Evolutionary conservation across 805 yeast species (phyloP).

Genomic region (Spathaspora sp.): DNA sequence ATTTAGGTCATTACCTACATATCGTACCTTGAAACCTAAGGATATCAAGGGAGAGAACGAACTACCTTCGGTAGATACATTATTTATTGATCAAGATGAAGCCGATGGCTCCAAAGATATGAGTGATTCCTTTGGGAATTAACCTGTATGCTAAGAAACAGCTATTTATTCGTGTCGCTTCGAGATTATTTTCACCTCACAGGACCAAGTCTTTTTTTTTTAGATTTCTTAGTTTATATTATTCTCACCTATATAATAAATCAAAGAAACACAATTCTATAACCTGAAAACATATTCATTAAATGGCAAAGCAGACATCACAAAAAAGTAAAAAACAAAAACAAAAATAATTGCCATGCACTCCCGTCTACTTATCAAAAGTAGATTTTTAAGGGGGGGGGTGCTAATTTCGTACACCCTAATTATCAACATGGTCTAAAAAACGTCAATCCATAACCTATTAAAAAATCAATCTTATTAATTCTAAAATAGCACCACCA

Average conservation of each 20-base stretch:
- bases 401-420: not conserved
- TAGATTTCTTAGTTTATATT: not conserved
- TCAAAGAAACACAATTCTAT: not conserved
- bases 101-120: conserved; percentile 4
- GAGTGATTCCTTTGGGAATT: not conserved
- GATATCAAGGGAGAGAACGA: not conserved
- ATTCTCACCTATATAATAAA: not conserved
- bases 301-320: not conserved
- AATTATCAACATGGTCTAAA: not conserved
- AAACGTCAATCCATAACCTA: not conserved
- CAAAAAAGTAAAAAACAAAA: not conserved
- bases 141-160: no score
- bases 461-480: conserved; percentile 53
- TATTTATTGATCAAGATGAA: conserved; percentile 7
- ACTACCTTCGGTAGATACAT: not conserved
- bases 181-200: not conserved
- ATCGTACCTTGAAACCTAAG: not conserved
- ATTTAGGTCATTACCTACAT: conserved; percentile 1
- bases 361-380: not conserved
- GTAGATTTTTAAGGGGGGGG: not conserved
- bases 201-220: not conserved
- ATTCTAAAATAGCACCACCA: conserved; percentile 80
- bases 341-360: not conserved
- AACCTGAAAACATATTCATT: not conserved
- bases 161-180: not conserved